phyloP scores from a whole-genome alignment of 768 basidiomycete species.

The Podaxis pistillaris region DNA sequence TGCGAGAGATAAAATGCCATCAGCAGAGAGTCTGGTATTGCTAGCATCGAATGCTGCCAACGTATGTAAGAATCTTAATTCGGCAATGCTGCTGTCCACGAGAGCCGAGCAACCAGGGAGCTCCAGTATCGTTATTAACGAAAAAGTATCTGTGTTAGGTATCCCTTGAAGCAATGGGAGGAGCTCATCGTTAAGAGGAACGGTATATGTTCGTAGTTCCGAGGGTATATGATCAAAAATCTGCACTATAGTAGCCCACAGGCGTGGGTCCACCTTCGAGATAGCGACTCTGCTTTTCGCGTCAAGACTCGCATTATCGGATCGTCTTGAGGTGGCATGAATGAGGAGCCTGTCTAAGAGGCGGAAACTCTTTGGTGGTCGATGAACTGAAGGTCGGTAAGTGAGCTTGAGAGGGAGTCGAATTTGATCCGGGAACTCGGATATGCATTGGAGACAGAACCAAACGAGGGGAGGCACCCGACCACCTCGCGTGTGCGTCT shows the following conservation, averaged over 20 bases:
- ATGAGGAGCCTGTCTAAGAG: neutral
- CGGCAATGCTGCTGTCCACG: conserved; percentile 52
- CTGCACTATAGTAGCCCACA: conserved; percentile 65
- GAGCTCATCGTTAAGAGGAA: conserved; percentile 55
- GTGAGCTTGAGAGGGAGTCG: conserved; percentile 33
- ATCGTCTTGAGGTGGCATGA: neutral
- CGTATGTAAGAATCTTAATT: conserved; percentile 49
- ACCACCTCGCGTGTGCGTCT: conserved; percentile 21
- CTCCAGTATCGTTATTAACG: conserved; percentile 64
- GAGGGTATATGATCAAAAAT: conserved; percentile 54
- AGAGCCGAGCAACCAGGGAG: conserved; percentile 55
- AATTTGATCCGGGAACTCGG: conserved; percentile 43
- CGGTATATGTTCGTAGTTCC: conserved; percentile 33
- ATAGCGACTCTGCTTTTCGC: conserved; percentile 32
- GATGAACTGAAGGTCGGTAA: conserved; percentile 26
- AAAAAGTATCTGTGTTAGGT: conserved; percentile 51
- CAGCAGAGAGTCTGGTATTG: conserved; percentile 46
- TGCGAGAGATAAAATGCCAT: conserved; percentile 52
- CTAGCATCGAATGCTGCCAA: conserved; percentile 68
- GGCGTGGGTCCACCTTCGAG: conserved; percentile 44
- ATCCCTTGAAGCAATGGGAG: conserved; percentile 58
- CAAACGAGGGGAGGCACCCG: conserved; percentile 51
- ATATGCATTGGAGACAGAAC: conserved; percentile 48
- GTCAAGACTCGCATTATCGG: conserved; percentile 6
- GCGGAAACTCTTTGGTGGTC: neutral